Percentiles rank a stretch among this genome's conserved stretches.
phyloP scores from a whole-genome alignment of 768 basidiomycete species.

The Candolleomyces aberdarensis region DNA sequence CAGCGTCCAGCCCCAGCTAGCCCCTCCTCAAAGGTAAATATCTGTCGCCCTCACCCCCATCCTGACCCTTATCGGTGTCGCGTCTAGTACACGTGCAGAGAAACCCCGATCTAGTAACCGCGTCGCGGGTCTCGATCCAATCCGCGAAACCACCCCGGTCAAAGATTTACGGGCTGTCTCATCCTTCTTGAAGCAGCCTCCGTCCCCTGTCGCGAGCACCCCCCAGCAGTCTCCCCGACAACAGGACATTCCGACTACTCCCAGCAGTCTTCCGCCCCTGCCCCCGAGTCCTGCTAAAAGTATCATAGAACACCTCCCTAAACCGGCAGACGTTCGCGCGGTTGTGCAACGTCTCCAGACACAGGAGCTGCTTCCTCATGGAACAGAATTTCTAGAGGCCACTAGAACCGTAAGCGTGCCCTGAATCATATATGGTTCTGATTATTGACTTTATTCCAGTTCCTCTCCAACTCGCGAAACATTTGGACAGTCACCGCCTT shows the following conservation, averaged over 20 bases:
- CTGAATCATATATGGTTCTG: background rate
- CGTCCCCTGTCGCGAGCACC: slow-evolving; percentile 33
- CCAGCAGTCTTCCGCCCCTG: slow-evolving; percentile 37
- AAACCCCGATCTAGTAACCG: slow-evolving; percentile 24
- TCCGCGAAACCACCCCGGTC: slow-evolving; percentile 47
- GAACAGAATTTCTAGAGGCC: slow-evolving; percentile 32
- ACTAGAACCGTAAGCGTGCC: slow-evolving; percentile 33
- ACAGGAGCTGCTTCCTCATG: slow-evolving; percentile 33
- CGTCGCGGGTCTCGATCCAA: slow-evolving; percentile 32
- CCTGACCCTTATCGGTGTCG: background rate
- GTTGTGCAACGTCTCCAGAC: slow-evolving; percentile 30
- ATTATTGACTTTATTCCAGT: slow-evolving; percentile 29
- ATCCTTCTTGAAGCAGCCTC: slow-evolving; percentile 44
- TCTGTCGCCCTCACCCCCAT: background rate
- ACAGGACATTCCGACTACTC: slow-evolving; percentile 21
- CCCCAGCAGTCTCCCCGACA: slow-evolving; percentile 23
- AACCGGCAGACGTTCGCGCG: slow-evolving; percentile 25
- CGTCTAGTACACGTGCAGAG: slow-evolving; percentile 8
- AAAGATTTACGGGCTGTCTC: slow-evolving; percentile 51
- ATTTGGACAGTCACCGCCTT: slow-evolving; percentile 56
- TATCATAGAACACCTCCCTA: slow-evolving; percentile 32
- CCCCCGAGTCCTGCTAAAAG: slow-evolving; percentile 38
- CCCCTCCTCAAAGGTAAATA: slow-evolving; percentile 8
- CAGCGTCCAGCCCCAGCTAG: slow-evolving; percentile 37
- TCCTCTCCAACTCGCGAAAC: slow-evolving; percentile 63